Conservation (phyloP, 2,329 filamentous ascomycete genomes). For the Corinectria fuckeliana region DNA sequence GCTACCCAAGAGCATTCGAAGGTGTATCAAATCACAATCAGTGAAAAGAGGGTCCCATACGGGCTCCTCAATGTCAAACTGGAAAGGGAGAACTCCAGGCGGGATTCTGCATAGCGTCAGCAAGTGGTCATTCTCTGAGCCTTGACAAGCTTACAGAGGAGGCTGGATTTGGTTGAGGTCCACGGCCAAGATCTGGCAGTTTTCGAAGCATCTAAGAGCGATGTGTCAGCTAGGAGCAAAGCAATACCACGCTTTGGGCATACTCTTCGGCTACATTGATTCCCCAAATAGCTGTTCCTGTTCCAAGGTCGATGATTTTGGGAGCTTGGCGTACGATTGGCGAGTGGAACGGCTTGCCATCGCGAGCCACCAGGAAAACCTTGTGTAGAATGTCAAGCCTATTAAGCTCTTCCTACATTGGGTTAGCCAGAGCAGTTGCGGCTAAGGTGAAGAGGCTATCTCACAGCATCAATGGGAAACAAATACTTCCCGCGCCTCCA, state of each 20-base stretch:
- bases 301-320: conserved; percentile 72
- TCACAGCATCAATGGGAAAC: conserved; percentile 78
- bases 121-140: background rate
- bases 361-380: conserved; percentile 71
- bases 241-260: conserved; percentile 38
- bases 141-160: conserved; percentile 39
- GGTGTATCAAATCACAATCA: conserved; percentile 82
- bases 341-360: conserved; percentile 43
- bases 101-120: conserved; percentile 66
- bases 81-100: conserved; percentile 59
- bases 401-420: conserved; percentile 69
- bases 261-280: conserved; percentile 80
- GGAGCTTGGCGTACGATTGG: conserved; percentile 25
- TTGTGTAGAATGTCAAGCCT: conserved; percentile 85
- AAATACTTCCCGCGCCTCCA: conserved; percentile 74
- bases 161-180: conserved; percentile 51
- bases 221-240: conserved; percentile 1
- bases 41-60: conserved; percentile 59
- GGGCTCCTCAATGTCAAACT: conserved; percentile 78
- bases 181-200: conserved; percentile 46
- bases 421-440: conserved; percentile 21
- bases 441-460: conserved; percentile 26
- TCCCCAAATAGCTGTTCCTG: conserved; percentile 90
- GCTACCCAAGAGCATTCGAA: conserved; percentile 80
- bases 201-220: conserved; percentile 26